phyloP scores from a whole-genome alignment of 2,329 filamentous ascomycete species.

The Cercospora zeina region DNA sequence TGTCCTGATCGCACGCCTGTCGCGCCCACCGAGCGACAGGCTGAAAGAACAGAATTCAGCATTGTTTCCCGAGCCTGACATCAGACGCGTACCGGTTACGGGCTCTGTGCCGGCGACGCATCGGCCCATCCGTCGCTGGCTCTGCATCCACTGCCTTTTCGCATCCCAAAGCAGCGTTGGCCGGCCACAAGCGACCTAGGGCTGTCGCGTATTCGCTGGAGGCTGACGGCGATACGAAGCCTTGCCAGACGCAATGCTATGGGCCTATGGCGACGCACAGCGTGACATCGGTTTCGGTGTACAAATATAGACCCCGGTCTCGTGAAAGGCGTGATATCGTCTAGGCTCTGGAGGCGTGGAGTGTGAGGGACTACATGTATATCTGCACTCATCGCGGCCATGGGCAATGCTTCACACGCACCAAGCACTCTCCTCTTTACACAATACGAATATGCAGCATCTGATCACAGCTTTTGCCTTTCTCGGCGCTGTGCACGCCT shows the following conservation, averaged over 20 bases:
- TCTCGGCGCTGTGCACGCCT: background rate
- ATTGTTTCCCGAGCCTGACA: background rate
- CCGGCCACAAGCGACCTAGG: background rate
- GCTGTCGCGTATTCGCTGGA: background rate
- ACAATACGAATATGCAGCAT: background rate
- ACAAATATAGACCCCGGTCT: constrained; percentile 7
- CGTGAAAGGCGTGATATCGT: background rate
- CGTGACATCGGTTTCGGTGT: constrained; percentile 7
- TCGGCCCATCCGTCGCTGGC: background rate
- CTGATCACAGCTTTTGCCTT: background rate
- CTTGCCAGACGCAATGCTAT: background rate
- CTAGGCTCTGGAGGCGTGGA: background rate
- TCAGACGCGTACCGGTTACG: background rate
- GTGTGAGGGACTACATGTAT: background rate
- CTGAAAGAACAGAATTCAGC: background rate
- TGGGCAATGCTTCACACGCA: background rate
- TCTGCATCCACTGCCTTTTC: background rate
- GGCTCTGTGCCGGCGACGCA: background rate
- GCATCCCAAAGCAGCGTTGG: background rate
- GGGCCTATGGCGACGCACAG: background rate
- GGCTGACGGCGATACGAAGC: background rate
- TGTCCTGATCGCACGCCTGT: background rate
- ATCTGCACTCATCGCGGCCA: background rate
- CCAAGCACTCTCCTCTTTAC: background rate
- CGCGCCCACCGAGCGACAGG: background rate